phyloP scores from a whole-genome alignment of 306 rosid genomes.

The Medicago lupulina region DNA sequence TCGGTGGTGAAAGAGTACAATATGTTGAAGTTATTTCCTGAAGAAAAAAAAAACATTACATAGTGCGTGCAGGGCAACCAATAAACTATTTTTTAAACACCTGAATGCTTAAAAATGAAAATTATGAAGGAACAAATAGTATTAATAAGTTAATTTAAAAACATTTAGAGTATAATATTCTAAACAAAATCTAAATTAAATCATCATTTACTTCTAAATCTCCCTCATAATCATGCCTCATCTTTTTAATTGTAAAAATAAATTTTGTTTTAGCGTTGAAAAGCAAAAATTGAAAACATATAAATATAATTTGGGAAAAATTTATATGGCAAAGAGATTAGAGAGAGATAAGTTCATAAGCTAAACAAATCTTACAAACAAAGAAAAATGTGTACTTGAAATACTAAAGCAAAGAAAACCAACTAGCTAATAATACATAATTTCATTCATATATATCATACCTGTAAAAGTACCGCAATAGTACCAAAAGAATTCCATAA shows the following conservation, averaged over 20 bases:
- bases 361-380: not conserved
- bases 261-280: not conserved
- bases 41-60: not conserved
- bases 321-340: not conserved
- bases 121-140: not conserved
- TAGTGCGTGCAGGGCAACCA: not conserved
- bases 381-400: not conserved
- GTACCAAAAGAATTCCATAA: slow-evolving; percentile 90
- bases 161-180: not conserved
- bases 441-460: not conserved
- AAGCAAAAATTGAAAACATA: not conserved
- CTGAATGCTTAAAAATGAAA: not conserved
- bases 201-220: not conserved
- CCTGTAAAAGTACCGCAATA: slow-evolving; percentile 69
- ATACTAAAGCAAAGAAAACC: slow-evolving; percentile 1
- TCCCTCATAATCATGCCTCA: not conserved
- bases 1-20: slow-evolving; percentile 80
- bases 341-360: not conserved
- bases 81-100: not conserved
- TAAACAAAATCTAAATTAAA: not conserved
- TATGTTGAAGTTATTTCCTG: slow-evolving; percentile 87
- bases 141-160: not conserved
- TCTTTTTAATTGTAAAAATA: not conserved
- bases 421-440: not conserved
- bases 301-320: not conserved